Evolutionary conservation across 768 basidiomycete species (phyloP), one percentile per base, ranked within the genome.

Genomic region (Lactarius sp.): DNA sequence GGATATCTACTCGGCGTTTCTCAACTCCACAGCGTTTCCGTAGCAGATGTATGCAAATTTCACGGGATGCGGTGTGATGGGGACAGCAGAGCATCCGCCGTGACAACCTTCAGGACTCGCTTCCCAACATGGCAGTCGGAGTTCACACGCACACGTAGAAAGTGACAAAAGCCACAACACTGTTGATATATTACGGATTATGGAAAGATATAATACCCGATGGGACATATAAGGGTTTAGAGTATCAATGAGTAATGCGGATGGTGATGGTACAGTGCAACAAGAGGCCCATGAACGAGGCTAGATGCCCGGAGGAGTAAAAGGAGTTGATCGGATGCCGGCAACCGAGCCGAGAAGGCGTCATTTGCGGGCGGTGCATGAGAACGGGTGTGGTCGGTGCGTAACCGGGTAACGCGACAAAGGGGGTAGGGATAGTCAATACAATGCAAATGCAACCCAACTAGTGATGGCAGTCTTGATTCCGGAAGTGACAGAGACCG

Each of bases 181-280:
- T 37, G 14, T 53, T 65, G 27, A 31, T 44, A 65, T 60, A 65
- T 60, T 60, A 65, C 18, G 34, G 39, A 65, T 65, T 65, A 65
- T 60, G 64, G 42, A 47, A 31, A 50, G 3, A 31, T 65, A 65
- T 20, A 37, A n/a, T 65, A 65, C 49, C 51, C 47, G 20, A 65
- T 16, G 31, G 27, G 39, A 59, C 52, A 39, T 65, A 65, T 65
- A 65, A 60, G 54, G 22, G 54, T 56, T 44, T 65, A 65, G 59
- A 54, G 64, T 65, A 65, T 56, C 59, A 51, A 65, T 65, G 47
- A 49, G 22, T 49, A 53, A 50, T 42, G 36, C 10, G 58, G 63
- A 65, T 65, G 64, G 59, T 65, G 36, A 31, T 65, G 50, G 54
- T 65, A 65, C 64, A 65, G 54, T 65, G 64, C 64, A 65, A 53